A percentile compares a stretch with the other conserved stretches of the same genome.
Conservation (phyloP, 1,139 yeast genomes). For the Protomyces arabidopsidicola region DNA sequence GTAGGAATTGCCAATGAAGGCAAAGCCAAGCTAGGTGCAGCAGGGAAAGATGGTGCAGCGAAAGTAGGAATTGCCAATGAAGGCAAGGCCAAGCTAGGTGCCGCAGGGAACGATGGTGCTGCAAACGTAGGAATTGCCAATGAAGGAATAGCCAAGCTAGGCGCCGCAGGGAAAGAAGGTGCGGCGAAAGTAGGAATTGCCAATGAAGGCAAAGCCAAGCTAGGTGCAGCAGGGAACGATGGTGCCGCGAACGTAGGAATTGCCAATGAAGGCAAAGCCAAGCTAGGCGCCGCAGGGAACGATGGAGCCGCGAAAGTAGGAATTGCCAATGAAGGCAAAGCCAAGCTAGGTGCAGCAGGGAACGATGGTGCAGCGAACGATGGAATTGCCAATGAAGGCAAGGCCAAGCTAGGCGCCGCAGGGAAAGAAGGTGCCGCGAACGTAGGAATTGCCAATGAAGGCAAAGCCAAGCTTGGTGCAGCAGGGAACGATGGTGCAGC, state of each 20-base stretch:
- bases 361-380: not conserved
- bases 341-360: not conserved
- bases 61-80: not conserved
- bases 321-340: not conserved
- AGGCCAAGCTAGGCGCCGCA: not conserved
- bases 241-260: not conserved
- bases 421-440: not conserved
- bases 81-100: not conserved
- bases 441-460: not conserved
- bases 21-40: not conserved
- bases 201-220: not conserved
- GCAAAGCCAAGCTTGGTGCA: not conserved
- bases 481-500: not conserved
- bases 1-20: not conserved
- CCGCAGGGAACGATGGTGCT: not conserved
- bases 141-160: not conserved
- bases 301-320: not conserved
- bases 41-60: not conserved
- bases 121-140: not conserved
- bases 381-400: not conserved
- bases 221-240: not conserved
- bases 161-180: not conserved
- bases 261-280: not conserved
- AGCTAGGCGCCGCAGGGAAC: not conserved
- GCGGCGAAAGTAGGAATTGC: not conserved